Percentiles rank a stretch among this genome's conserved stretches.
Conservation (phyloP, 176 grass and related monocot species). For the Miscanthus lutarioriparius region DNA sequence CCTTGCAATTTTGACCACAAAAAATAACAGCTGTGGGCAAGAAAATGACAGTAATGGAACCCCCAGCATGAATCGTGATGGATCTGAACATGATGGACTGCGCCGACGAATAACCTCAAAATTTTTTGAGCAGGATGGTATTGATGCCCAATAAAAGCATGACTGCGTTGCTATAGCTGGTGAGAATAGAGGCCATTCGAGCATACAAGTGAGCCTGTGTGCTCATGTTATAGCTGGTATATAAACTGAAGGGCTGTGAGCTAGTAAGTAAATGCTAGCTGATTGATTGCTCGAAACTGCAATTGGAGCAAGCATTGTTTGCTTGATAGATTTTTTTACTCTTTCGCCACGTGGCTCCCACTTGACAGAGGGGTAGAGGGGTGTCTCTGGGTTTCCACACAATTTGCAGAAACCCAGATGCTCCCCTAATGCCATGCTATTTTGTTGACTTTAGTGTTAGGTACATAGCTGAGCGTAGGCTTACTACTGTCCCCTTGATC, state of each 20-base stretch:
- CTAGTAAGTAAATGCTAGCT: slow-evolving; percentile 30
- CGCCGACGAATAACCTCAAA: slow-evolving; percentile 36
- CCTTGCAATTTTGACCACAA: slow-evolving; percentile 13
- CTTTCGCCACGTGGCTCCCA: slow-evolving; percentile 48
- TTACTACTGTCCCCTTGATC: slow-evolving; percentile 33
- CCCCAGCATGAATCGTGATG: background rate
- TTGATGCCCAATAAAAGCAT: slow-evolving; percentile 47
- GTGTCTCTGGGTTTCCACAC: slow-evolving; percentile 84
- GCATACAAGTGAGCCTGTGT: slow-evolving; percentile 11
- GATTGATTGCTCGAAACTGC: slow-evolving; percentile 41
- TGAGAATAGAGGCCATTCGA: slow-evolving; percentile 6
- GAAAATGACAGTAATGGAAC: slow-evolving; percentile 29
- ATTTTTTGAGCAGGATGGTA: slow-evolving; percentile 33
- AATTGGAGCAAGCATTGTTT: slow-evolving; percentile 49
- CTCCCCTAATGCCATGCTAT: slow-evolving; percentile 60
- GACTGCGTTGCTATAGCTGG: background rate
- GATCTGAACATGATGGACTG: slow-evolving; percentile 41
- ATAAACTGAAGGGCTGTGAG: slow-evolving; percentile 17
- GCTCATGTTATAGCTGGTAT: slow-evolving; percentile 10
- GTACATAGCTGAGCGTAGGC: slow-evolving; percentile 63
- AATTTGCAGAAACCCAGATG: slow-evolving; percentile 82
- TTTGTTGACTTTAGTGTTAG: slow-evolving; percentile 57
- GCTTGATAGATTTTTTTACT: slow-evolving; percentile 44
- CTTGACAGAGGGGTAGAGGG: slow-evolving; percentile 56
- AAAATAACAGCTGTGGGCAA: slow-evolving; percentile 20